Conservation (phyloP, 768 basidiomycete species). For the Lentinula guzmanii region DNA sequence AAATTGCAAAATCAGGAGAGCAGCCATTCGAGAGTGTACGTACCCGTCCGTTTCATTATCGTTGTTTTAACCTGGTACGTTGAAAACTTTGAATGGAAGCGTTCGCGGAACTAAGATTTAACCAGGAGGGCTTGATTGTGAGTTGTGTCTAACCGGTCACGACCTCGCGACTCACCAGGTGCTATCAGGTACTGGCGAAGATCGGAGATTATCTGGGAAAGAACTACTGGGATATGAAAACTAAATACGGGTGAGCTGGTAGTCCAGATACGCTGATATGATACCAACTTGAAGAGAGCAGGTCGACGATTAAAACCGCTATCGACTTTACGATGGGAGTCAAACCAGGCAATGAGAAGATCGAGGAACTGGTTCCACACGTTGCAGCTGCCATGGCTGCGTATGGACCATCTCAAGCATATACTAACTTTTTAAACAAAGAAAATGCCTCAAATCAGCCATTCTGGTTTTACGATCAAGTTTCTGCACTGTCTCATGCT, state of each 20-base stretch:
- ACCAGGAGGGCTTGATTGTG: slow-evolving; percentile 44
- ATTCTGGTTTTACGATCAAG: slow-evolving; percentile 46
- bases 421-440: slow-evolving; percentile 34
- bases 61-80: slow-evolving; percentile 43
- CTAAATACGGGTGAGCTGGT: slow-evolving; percentile 28
- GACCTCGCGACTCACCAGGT: not conserved
- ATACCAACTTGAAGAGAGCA: not conserved
- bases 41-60: slow-evolving; percentile 51
- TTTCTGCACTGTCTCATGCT: slow-evolving; percentile 29
- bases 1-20: slow-evolving; percentile 47
- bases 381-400: slow-evolving; percentile 46
- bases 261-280: not conserved
- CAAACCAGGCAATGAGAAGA: slow-evolving; percentile 28
- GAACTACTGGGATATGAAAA: slow-evolving; percentile 40
- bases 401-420: slow-evolving; percentile 49
- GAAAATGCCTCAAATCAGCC: slow-evolving; percentile 28
- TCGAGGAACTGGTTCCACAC: slow-evolving; percentile 37
- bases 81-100: not conserved
- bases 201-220: slow-evolving; percentile 45
- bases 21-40: slow-evolving; percentile 54
- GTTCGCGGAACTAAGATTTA: not conserved
- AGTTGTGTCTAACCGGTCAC: slow-evolving; percentile 13
- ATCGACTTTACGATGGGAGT: slow-evolving; percentile 39
- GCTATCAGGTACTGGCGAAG: slow-evolving; percentile 35
- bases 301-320: slow-evolving; percentile 45